These are phyloP conservation scores for Microascus cirrosus DNA, from an alignment of 2,329 filamentous ascomycete species.

Conservation along the genomic window DNA sequence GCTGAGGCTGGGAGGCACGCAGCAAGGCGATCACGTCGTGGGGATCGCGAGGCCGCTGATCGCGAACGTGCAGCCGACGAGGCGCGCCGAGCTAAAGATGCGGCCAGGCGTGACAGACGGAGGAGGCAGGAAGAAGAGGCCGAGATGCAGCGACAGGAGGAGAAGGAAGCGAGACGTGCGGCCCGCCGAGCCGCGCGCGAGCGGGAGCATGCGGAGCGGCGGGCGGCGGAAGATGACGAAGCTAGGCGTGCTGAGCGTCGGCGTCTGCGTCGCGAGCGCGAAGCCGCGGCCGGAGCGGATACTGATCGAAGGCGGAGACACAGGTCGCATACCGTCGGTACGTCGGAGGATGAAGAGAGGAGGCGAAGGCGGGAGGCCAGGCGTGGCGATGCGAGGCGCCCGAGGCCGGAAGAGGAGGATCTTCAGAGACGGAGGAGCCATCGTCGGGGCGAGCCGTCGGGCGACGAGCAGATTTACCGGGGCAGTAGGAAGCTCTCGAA, in stretches of 20 bases:
- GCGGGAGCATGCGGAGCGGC: slow-evolving; percentile 37
- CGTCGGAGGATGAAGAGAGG: slow-evolving; percentile 36
- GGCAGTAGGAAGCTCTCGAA: slow-evolving; percentile 1
- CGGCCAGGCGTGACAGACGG: slow-evolving; percentile 42
- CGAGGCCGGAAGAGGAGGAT: slow-evolving; percentile 30
- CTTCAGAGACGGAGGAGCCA: slow-evolving; percentile 24
- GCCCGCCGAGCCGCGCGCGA: slow-evolving; percentile 35
- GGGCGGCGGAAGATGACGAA: slow-evolving; percentile 35
- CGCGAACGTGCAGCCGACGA: slow-evolving; percentile 44
- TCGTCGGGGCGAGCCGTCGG: background rate
- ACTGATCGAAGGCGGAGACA: slow-evolving; percentile 41
- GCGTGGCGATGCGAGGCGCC: slow-evolving; percentile 20
- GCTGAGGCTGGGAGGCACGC: slow-evolving; percentile 51
- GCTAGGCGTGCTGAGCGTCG: slow-evolving; percentile 38
- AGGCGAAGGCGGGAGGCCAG: slow-evolving; percentile 42
- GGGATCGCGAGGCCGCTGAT: slow-evolving; percentile 34
- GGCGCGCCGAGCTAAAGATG: slow-evolving; percentile 43
- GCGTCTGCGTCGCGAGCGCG: slow-evolving; percentile 34
- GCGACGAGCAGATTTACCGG: slow-evolving; percentile 10
- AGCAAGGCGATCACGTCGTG: slow-evolving; percentile 47
- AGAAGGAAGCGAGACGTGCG: slow-evolving; percentile 46
- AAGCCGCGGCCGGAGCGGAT: slow-evolving; percentile 30
- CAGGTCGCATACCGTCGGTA: slow-evolving; percentile 30
- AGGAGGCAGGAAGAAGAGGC: slow-evolving; percentile 45
- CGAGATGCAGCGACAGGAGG: slow-evolving; percentile 41